These are phyloP conservation scores for Xylaria flabelliformis DNA, from an alignment of 495 filamentous ascomycete species.

Conservation along the genomic window DNA sequence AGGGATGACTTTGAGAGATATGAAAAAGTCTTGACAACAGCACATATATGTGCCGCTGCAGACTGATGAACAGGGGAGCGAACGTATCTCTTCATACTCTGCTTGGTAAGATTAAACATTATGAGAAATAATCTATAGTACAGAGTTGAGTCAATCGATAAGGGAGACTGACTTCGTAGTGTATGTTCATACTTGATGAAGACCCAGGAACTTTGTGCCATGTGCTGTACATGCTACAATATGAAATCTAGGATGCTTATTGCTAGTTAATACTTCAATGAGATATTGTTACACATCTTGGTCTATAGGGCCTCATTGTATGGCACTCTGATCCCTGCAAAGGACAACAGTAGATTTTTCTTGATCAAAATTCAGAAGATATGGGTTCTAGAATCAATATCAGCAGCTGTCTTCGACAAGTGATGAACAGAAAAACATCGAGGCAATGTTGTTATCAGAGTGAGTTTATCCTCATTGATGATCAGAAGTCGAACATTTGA, in stretches of 20 bases:
- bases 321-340: background rate
- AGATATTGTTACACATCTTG: background rate
- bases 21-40: background rate
- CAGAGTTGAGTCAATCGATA: background rate
- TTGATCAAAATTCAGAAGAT: background rate
- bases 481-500: constrained; percentile 45
- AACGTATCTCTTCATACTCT: background rate
- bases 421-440: background rate
- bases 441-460: constrained; percentile 31
- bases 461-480: constrained; percentile 39
- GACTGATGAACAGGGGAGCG: background rate
- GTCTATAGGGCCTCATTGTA: background rate
- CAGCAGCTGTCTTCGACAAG: background rate
- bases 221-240: background rate
- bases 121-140: background rate
- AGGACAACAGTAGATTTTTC: background rate
- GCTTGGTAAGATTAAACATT: background rate
- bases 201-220: background rate
- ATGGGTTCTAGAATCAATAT: constrained; percentile 8
- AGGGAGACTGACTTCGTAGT: background rate
- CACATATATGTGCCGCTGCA: background rate
- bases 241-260: background rate
- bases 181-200: background rate
- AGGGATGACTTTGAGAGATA: background rate
- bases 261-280: background rate